Evolutionary conservation across 306 rosid species (phyloP).

Genomic region (Mimosa pudica): DNA sequence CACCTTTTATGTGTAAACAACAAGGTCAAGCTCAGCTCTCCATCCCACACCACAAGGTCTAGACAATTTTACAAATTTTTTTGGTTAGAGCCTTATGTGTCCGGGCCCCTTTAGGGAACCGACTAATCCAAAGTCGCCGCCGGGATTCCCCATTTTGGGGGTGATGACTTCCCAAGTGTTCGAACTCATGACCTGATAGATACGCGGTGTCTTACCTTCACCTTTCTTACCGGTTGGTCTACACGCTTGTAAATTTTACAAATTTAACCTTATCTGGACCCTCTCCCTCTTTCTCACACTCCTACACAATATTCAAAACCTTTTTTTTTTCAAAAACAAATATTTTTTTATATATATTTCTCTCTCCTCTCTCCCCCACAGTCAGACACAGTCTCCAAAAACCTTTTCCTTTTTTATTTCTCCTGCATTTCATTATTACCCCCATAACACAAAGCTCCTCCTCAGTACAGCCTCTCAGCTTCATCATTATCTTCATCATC

Average conservation of each 20-base stretch:
- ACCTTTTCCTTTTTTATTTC: constrained; percentile 28
- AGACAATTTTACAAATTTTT: not conserved
- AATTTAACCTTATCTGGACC: not conserved
- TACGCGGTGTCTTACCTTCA: no score
- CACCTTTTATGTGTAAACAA: constrained; percentile 52
- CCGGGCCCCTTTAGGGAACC: no score
- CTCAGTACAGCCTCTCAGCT: constrained; percentile 35
- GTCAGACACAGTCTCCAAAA: constrained; percentile 57
- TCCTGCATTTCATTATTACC: constrained; percentile 17
- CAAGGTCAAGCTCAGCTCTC: constrained; percentile 33
- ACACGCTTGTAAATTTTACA: no score
- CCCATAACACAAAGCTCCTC: constrained; percentile 12
- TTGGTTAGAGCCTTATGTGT: no score
- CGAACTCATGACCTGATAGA: no score
- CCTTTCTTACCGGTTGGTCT: no score
- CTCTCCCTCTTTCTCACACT: constrained; percentile 39
- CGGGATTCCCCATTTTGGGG: no score
- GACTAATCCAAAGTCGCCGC: no score
- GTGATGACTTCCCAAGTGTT: no score
- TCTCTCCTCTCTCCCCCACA: constrained; percentile 25
- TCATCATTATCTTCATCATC: constrained; percentile 48
- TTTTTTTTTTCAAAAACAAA: not conserved
- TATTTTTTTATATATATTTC: not conserved
- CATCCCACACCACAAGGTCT: constrained; percentile 57
- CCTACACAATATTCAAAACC: constrained; percentile 58